Evolutionary conservation across 164 flowering plant species (phyloP), one percentile per base, ranked within the genome.

Genomic region (Macadamia tetraphylla): DNA sequence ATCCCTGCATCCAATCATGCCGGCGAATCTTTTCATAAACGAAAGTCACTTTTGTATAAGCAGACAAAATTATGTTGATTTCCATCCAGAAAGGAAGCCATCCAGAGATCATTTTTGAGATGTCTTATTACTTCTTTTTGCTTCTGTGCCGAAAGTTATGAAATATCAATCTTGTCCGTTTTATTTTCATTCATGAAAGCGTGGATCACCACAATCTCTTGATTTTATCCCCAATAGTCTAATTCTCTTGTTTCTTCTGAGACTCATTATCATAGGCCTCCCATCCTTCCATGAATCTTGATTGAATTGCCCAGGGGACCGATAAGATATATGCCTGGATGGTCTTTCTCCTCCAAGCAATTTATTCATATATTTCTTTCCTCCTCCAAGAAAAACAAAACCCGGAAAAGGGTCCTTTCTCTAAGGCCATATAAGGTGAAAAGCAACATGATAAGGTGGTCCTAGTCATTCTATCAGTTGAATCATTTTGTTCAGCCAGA

Each of bases 1-100:
- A 71, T 77, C 79, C 62, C 70, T 63, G 67, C 66, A 68, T 76
- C 73, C 73, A 70, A 73, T 76, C 75, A 68, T 82, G 77, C 78
- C 65, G 70, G 66, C 73, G 75, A 77, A 85, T 81, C 79, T 77
- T 71, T 30, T 42, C 58, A 43, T 58, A 43, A 23, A 31, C 31
- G 40, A 65, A 75, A 72, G 77, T 82, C 76, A 71, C 67, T 13
- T 63, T 69, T 67, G 81, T 77, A 63, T 68, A 75, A 63, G 66
- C 17, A 64, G 6, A 77, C 76, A 69, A 82, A 78, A 72, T 74
- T 72, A 78, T 68, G 59, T 56, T 73, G 68, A 74, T 62, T 71
- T 66, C 71, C 12, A 42, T 69, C 76, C 40, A 65, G 69, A 64
- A 73, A 74, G 63, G 63, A 32, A 65, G 43, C 48, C 32, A 66